Conservation (phyloP, 768 basidiomycete species). For the Pholiota conissans region DNA sequence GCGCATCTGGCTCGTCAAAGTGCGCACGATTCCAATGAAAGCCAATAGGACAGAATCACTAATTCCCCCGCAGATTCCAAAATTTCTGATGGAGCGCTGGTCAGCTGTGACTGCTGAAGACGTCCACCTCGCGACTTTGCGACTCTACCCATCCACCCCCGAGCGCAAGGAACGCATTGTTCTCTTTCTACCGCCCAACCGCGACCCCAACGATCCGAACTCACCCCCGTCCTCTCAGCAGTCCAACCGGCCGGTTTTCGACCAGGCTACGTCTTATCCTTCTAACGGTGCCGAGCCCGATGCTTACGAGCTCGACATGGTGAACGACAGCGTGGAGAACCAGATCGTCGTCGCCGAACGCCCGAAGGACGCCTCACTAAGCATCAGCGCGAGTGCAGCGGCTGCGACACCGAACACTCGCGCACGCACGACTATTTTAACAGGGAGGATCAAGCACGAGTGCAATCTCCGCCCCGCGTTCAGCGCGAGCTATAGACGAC, state of each 20-base stretch:
- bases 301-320: slow-evolving; percentile 87
- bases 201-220: slow-evolving; percentile 37
- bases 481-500: slow-evolving; percentile 64
- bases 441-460: slow-evolving; percentile 80
- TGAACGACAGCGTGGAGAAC: slow-evolving; percentile 82
- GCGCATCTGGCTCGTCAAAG: slow-evolving; percentile 86
- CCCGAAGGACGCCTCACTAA: slow-evolving; percentile 59
- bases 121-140: slow-evolving; percentile 80
- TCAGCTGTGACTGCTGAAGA: slow-evolving; percentile 71
- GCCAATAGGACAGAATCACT: too few relatives aligned
- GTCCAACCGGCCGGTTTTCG: slow-evolving; percentile 41
- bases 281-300: slow-evolving; percentile 48
- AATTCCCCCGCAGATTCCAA: slow-evolving; percentile 74
- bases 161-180: slow-evolving; percentile 59
- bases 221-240: slow-evolving; percentile 21
- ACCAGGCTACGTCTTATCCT: slow-evolving; percentile 29
- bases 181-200: slow-evolving; percentile 64
- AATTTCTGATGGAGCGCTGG: slow-evolving; percentile 87
- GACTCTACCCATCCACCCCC: slow-evolving; percentile 58
- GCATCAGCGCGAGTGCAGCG: slow-evolving; percentile 32
- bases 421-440: slow-evolving; percentile 75
- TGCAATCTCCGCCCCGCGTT: slow-evolving; percentile 72
- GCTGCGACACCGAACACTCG: slow-evolving; percentile 51
- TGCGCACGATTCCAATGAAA: too few relatives aligned
- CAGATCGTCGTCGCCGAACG: slow-evolving; percentile 84